Evolutionary conservation across 805 yeast species (phyloP).

Genomic region (Metschnikowia gelsemii): DNA sequence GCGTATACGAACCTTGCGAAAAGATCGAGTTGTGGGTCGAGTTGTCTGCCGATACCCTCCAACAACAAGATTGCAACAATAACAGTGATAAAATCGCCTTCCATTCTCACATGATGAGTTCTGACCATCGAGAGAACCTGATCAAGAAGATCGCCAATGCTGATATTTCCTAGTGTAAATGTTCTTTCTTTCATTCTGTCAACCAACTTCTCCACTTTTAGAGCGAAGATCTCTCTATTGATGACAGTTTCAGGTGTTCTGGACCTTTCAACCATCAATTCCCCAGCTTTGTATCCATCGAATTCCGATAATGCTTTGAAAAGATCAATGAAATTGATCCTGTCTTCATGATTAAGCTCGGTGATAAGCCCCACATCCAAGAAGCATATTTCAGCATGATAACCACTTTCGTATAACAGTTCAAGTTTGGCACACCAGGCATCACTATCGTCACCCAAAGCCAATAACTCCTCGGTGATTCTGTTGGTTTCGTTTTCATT

Average conservation of each 20-base stretch:
- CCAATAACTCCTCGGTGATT: slow-evolving; percentile 42
- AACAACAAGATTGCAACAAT: slow-evolving; percentile 87
- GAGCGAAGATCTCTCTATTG: slow-evolving; percentile 79
- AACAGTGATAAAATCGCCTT: slow-evolving; percentile 92
- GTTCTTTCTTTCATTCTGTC: slow-evolving; percentile 80
- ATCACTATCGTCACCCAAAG: slow-evolving; percentile 32
- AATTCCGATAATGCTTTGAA: slow-evolving; percentile 87
- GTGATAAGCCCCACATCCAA: slow-evolving; percentile 94
- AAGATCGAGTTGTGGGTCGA: slow-evolving; percentile 89
- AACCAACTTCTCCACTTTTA: slow-evolving; percentile 82
- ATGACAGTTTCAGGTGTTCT: slow-evolving; percentile 91
- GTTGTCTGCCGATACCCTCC: slow-evolving; percentile 93
- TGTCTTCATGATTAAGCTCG: slow-evolving; percentile 71
- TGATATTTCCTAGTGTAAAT: slow-evolving; percentile 86
- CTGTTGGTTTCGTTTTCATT: slow-evolving; percentile 48
- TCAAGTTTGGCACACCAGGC: slow-evolving; percentile 50
- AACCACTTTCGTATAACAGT: slow-evolving; percentile 53
- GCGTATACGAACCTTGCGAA: slow-evolving; percentile 90
- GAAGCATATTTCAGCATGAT: slow-evolving; percentile 82
- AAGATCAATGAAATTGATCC: slow-evolving; percentile 83
- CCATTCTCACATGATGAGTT: slow-evolving; percentile 94
- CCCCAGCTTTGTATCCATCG: slow-evolving; percentile 94
- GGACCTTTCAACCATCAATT: slow-evolving; percentile 91
- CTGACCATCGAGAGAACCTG: slow-evolving; percentile 90
- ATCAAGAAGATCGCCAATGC: slow-evolving; percentile 87